Evolutionary conservation across 345 rosid species (phyloP), one percentile per base, ranked within the genome.

Genomic region (Hibiscus syriacus): DNA sequence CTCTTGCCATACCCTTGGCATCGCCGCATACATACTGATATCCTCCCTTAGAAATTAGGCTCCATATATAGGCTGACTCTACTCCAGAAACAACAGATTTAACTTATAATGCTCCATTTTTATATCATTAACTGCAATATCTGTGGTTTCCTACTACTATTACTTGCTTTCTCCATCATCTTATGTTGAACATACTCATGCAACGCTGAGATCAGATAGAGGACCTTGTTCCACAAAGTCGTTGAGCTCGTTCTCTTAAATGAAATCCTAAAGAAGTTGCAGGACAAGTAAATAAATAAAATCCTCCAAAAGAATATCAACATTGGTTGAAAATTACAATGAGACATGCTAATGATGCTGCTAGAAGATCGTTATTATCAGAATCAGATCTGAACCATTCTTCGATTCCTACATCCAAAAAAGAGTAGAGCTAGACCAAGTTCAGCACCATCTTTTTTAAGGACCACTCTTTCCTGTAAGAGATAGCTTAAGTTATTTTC

Each of bases 351-450:
- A 8, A 43, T 50, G 45, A 30, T 46, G 59, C 43, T 25, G 39
- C 55, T 19, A 32, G 6, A 60, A 46, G 50, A 45, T 45, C 7
- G 16, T 46, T 46, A 16, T 16, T 46, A 46, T 46, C 50, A 46
- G 19, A 61, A 27, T 27, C 57, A 16, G 39, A 58, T 56, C 22
- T 78, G 69, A 62, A 88, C 98, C 97, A 84, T 86, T 50, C 63
- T 80, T 3, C 89, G 81, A 62, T 92, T 92, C 82, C 96, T 87
- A 82, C 98, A 92, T 58, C 98, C 98, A 74, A 92, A 92, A 80
- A 88, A 90, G 71, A 90, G 81, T 59, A 90, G 11, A 65, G 98
- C 78, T 12, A 85, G 74, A 38, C 98, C 98, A 66, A 92, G 80
- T 65, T 86, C 82, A 7, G 72, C 81, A 69, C 98, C 92, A 38